Evolutionary conservation across 2,329 filamentous ascomycete species (phyloP).

Genomic region (Ustilaginoidea virens): DNA sequence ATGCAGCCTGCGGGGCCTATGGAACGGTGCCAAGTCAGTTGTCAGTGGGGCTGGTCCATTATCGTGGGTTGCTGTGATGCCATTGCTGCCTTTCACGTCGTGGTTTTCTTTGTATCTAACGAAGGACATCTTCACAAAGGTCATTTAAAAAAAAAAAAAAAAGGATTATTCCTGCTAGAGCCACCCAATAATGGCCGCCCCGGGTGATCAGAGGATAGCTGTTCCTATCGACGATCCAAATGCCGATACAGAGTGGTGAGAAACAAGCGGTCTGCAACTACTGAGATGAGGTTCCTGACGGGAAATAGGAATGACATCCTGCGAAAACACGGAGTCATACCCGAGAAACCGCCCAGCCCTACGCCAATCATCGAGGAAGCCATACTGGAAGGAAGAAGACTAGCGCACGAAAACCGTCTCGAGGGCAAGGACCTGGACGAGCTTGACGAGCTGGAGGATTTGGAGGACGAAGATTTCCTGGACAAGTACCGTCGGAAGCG

Average conservation of each 20-base stretch:
- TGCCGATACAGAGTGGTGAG: constrained; percentile 91
- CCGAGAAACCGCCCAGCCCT: constrained; percentile 92
- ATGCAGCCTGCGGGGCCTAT: constrained; percentile 5
- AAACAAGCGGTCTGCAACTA: constrained; percentile 10
- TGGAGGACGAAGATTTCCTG: constrained; percentile 86
- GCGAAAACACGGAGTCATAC: constrained; percentile 89
- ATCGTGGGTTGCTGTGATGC: no score
- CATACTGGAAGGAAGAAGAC: constrained; percentile 62
- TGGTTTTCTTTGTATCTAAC: no score
- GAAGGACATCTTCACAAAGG: no score
- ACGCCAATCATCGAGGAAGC: constrained; percentile 95
- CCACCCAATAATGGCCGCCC: constrained; percentile 52
- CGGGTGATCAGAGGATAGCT: constrained; percentile 46
- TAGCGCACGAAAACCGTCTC: constrained; percentile 82
- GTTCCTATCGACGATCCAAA: constrained; percentile 93
- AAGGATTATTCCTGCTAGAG: no score
- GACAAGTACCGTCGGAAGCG: constrained; percentile 80
- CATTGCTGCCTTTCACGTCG: no score
- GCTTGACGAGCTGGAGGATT: constrained; percentile 82
- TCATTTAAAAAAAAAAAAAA: no score
- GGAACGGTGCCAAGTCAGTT: no score
- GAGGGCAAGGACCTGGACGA: constrained; percentile 93
- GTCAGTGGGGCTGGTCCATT: no score
- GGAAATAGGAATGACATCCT: constrained; percentile 84
- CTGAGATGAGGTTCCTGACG: constrained; percentile 10